Conservation (phyloP, 2,329 filamentous ascomycete genomes). For the Penicillium rolfsii region DNA sequence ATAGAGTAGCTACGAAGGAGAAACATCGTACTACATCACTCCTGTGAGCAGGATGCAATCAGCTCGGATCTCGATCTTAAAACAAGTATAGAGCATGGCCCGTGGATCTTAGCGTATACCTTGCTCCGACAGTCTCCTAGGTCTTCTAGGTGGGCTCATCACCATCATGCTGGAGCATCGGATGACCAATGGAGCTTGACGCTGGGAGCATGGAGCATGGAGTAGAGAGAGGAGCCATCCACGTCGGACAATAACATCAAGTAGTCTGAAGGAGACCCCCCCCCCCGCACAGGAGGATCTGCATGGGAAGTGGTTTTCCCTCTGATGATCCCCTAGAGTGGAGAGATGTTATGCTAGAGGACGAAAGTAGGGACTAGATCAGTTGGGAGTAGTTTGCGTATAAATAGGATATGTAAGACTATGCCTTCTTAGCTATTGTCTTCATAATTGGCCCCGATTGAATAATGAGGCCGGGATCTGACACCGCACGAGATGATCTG, state of each 20-base stretch:
- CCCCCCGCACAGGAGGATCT: constrained; percentile 8
- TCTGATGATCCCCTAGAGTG: constrained; percentile 1
- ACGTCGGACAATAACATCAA: constrained; percentile 16
- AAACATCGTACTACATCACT: neutral
- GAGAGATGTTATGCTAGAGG: neutral
- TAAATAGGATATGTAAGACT: neutral
- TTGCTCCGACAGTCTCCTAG: neutral
- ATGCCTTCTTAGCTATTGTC: neutral
- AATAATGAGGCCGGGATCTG: neutral
- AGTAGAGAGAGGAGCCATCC: neutral
- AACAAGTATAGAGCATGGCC: neutral
- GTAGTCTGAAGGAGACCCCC: constrained; percentile 9
- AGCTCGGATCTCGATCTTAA: neutral
- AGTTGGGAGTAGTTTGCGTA: neutral
- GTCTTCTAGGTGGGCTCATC: neutral
- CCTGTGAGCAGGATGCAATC: neutral
- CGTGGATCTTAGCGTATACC: neutral
- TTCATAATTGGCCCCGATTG: neutral
- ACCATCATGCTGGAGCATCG: neutral
- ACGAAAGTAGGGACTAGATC: neutral
- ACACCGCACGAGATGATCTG: neutral
- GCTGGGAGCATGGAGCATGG: neutral
- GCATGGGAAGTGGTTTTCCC: constrained; percentile 4
- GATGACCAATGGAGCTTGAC: constrained; percentile 1
- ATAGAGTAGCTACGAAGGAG: neutral